Conservation (phyloP, 2,329 filamentous ascomycete genomes). For the Aciculosporium take region DNA sequence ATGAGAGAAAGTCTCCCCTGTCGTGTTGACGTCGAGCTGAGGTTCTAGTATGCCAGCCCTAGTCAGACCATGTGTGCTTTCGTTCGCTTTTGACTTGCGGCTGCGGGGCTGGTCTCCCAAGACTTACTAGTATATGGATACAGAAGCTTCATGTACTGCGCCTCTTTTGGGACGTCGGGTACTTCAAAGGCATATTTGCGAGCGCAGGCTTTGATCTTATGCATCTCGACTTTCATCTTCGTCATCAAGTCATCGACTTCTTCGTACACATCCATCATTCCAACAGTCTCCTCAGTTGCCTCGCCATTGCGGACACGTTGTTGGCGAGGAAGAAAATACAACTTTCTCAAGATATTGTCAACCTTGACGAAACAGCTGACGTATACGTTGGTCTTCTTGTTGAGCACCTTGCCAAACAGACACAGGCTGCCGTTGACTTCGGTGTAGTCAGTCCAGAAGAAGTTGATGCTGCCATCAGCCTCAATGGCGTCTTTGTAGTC, state of each 20-base stretch:
- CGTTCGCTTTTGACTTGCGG: background rate
- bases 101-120: background rate
- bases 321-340: constrained; percentile 82
- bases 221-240: constrained; percentile 68
- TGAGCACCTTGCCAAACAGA: constrained; percentile 89
- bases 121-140: constrained; percentile 71
- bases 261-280: constrained; percentile 77
- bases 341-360: constrained; percentile 82
- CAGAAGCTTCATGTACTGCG: constrained; percentile 85
- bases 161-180: constrained; percentile 71
- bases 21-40: constrained; percentile 51
- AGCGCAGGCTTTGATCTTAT: constrained; percentile 83
- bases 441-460: constrained; percentile 96
- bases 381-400: constrained; percentile 65
- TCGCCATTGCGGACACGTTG: constrained; percentile 40
- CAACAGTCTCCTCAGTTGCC: constrained; percentile 62
- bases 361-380: constrained; percentile 93
- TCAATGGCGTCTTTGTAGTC: constrained; percentile 78
- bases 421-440: constrained; percentile 85
- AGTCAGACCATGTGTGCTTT: constrained; percentile 4
- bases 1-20: constrained; percentile 82
- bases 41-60: constrained; percentile 35
- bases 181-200: constrained; percentile 96
- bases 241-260: constrained; percentile 86
- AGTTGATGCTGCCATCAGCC: constrained; percentile 75